Conservation (phyloP, 352 stramenopile species). For the Phytophthora constricta region DNA sequence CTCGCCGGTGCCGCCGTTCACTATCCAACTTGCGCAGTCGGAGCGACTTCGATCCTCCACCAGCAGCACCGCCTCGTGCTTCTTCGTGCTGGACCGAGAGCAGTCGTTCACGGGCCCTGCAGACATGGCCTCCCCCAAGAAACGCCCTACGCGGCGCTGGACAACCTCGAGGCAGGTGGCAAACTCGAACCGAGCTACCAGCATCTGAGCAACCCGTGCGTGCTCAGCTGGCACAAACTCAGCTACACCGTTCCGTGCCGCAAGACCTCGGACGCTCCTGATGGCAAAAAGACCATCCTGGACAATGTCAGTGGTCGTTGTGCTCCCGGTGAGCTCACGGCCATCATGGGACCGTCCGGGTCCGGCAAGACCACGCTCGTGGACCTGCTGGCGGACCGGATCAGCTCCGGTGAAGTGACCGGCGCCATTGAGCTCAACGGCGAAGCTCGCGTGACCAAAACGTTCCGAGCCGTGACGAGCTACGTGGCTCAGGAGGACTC, state of each 20-base stretch:
- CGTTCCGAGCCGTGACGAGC: constrained; percentile 50
- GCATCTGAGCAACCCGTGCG: constrained; percentile 7
- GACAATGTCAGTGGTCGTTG: constrained; percentile 59
- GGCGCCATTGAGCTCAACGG: constrained; percentile 67
- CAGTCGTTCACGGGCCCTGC: neutral
- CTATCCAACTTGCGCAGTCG: constrained; percentile 29
- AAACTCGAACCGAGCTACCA: constrained; percentile 23
- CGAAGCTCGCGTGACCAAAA: constrained; percentile 32
- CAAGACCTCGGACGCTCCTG: constrained; percentile 6
- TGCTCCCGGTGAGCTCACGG: constrained; percentile 57
- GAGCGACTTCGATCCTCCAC: constrained; percentile 23
- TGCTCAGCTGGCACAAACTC: constrained; percentile 32
- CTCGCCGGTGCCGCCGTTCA: constrained; percentile 12
- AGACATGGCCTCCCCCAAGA: constrained; percentile 4
- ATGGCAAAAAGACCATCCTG: constrained; percentile 50
- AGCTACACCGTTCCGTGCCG: constrained; percentile 38
- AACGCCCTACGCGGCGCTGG: constrained; percentile 19
- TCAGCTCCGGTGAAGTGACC: constrained; percentile 48
- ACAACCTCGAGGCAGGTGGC: constrained; percentile 8
- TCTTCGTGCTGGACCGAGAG: constrained; percentile 26
- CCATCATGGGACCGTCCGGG: constrained; percentile 70
- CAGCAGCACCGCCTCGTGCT: constrained; percentile 23
- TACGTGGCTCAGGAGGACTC: constrained; percentile 79
- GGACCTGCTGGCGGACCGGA: constrained; percentile 66
- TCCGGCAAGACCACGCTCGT: constrained; percentile 71